phyloP scores from a whole-genome alignment of 2,329 filamentous ascomycete species.

The Alternaria metachromatica region DNA sequence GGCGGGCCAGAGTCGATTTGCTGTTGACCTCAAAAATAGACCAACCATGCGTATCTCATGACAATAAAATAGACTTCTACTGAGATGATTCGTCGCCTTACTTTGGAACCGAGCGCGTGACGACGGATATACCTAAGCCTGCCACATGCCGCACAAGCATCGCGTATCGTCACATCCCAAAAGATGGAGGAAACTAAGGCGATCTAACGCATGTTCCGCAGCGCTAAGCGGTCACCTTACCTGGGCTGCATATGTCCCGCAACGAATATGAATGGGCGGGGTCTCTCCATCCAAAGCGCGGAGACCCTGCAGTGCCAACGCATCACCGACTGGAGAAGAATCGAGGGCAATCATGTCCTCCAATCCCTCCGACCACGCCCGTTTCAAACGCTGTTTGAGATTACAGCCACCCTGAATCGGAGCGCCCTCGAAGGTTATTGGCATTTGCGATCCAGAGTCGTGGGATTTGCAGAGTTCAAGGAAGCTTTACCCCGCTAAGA shows the following conservation, averaged over 20 bases:
- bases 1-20: not conserved
- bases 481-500: conserved; percentile 5
- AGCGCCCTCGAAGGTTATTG: not conserved
- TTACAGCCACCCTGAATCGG: conserved; percentile 29
- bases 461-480: not conserved
- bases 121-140: not conserved
- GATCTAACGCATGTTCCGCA: conserved; percentile 24
- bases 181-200: not conserved
- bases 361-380: conserved; percentile 39
- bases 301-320: conserved; percentile 41
- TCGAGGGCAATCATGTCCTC: conserved; percentile 29
- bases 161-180: not conserved
- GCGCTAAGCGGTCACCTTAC: conserved; percentile 26
- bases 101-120: not conserved
- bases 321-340: conserved; percentile 40
- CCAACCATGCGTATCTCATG: not conserved
- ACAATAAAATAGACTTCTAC: not conserved
- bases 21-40: conserved; percentile 1
- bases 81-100: not conserved
- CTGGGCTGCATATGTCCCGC: conserved; percentile 13
- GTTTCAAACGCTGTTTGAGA: conserved; percentile 32
- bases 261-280: conserved; percentile 23
- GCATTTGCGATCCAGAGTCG: not conserved
- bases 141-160: not conserved
- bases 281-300: conserved; percentile 14